phyloP scores from a whole-genome alignment of 176 grass and related monocot species.

The Paspalum notatum region DNA sequence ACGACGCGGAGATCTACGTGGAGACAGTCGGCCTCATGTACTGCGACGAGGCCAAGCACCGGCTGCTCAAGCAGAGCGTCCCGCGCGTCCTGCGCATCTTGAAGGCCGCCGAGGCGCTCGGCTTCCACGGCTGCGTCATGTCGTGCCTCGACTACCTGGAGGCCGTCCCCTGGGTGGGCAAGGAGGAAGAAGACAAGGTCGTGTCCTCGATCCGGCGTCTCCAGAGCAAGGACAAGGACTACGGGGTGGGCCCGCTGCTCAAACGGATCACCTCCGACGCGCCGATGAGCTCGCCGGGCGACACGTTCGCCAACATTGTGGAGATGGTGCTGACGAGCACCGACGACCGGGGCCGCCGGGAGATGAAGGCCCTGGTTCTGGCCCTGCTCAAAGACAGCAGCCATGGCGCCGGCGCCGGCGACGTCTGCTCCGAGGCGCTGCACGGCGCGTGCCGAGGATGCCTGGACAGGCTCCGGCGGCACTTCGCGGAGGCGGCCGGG shows the following conservation, averaged over 20 bases:
- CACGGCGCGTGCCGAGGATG: constrained; percentile 64
- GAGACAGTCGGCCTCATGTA: constrained; percentile 74
- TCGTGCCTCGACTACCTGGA: constrained; percentile 92
- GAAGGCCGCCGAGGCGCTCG: constrained; percentile 69
- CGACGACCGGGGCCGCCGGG: constrained; percentile 67
- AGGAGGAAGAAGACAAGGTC: constrained; percentile 73
- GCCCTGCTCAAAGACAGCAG: constrained; percentile 76
- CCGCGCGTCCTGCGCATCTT: constrained; percentile 63
- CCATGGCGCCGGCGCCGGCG: neutral
- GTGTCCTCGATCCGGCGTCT: constrained; percentile 63
- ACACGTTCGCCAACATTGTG: constrained; percentile 66
- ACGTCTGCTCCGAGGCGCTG: constrained; percentile 24
- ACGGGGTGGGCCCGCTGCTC: constrained; percentile 58
- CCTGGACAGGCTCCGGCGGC: constrained; percentile 52
- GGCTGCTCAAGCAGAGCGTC: constrained; percentile 64
- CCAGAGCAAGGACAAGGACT: constrained; percentile 51
- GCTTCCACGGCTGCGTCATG: constrained; percentile 62
- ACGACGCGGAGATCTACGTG: constrained; percentile 67
- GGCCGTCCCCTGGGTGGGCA: constrained; percentile 80
- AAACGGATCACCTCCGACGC: constrained; percentile 69
- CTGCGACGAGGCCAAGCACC: constrained; percentile 59
- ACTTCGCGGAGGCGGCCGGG: constrained; percentile 54
- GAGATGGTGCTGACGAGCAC: constrained; percentile 80
- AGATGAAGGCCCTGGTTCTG: constrained; percentile 84
- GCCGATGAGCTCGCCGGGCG: constrained; percentile 40